phyloP scores from a whole-genome alignment of 78 protist genomes.

The Speleostelium caveatum region DNA sequence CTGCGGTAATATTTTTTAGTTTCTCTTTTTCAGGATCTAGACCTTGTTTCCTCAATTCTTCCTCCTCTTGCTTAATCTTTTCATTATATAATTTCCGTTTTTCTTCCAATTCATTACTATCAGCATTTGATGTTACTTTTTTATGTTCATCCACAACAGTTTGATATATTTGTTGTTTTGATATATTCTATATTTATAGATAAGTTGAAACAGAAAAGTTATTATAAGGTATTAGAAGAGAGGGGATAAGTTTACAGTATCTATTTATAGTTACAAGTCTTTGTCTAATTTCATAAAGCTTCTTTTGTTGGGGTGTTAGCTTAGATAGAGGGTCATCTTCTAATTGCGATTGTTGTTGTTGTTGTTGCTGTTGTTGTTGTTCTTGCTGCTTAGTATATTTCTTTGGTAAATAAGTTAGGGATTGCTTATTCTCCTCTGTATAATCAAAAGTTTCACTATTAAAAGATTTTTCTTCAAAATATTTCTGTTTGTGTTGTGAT shows the following conservation, averaged over 20 bases:
- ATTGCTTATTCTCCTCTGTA: slow-evolving; percentile 49
- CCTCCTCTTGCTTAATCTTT: slow-evolving; percentile 49
- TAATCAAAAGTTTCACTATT: slow-evolving; percentile 50
- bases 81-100: slow-evolving; percentile 40
- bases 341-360: neutral
- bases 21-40: slow-evolving; percentile 67
- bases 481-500: neutral
- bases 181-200: slow-evolving; percentile 9
- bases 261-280: slow-evolving; percentile 36
- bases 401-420: slow-evolving; percentile 5
- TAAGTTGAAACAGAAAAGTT: neutral
- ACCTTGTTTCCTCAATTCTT: slow-evolving; percentile 56
- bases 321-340: slow-evolving; percentile 8
- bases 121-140: slow-evolving; percentile 41
- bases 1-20: slow-evolving; percentile 33
- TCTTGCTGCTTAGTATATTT: slow-evolving; percentile 1
- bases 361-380: neutral
- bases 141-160: slow-evolving; percentile 77
- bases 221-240: neutral
- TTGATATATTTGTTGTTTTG: slow-evolving; percentile 44
- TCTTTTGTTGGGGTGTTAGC: slow-evolving; percentile 47
- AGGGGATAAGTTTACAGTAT: neutral
- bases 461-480: slow-evolving; percentile 22
- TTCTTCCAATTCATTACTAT: slow-evolving; percentile 39
- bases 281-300: slow-evolving; percentile 32